These are phyloP conservation scores for Scedosporium dehoogii DNA, from an alignment of 2,329 filamentous ascomycete species.

Conservation along the genomic window DNA sequence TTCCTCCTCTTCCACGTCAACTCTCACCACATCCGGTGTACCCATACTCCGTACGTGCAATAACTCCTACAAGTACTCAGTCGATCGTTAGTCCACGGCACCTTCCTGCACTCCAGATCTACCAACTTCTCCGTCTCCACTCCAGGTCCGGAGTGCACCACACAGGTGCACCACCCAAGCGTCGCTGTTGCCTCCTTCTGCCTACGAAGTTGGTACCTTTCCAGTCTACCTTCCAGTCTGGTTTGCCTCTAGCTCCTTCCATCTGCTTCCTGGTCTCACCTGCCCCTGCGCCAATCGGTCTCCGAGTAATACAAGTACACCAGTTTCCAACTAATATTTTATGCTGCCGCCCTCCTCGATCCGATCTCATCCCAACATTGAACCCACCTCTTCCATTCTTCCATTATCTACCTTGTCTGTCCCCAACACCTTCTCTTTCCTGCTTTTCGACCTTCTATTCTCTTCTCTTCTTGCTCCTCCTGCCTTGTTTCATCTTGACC, in stretches of 20 bases:
- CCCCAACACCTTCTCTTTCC: no score
- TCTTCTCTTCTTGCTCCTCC: not conserved
- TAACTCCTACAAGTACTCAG: no score
- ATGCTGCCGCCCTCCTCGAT: not conserved
- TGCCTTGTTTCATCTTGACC: not conserved
- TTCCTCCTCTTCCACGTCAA: not conserved
- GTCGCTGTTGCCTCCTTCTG: not conserved
- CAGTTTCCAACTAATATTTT: not conserved
- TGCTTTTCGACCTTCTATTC: not conserved
- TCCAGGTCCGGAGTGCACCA: not conserved
- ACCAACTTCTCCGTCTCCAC: not conserved
- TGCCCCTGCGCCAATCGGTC: not conserved
- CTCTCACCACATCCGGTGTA: not conserved
- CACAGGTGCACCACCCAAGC: no score
- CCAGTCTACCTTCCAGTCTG: not conserved
- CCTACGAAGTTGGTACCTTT: not conserved
- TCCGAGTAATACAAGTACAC: not conserved
- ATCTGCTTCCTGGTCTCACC: not conserved
- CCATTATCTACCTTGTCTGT: no score
- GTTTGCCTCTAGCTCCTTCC: constrained; percentile 5
- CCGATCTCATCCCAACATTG: no score
- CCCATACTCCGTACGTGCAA: not conserved
- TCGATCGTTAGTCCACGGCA: not conserved
- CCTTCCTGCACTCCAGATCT: not conserved
- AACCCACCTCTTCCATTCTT: no score